Evolutionary conservation across 2,329 filamentous ascomycete genomes (phyloP).

Genomic region (Penicillium sp.): DNA sequence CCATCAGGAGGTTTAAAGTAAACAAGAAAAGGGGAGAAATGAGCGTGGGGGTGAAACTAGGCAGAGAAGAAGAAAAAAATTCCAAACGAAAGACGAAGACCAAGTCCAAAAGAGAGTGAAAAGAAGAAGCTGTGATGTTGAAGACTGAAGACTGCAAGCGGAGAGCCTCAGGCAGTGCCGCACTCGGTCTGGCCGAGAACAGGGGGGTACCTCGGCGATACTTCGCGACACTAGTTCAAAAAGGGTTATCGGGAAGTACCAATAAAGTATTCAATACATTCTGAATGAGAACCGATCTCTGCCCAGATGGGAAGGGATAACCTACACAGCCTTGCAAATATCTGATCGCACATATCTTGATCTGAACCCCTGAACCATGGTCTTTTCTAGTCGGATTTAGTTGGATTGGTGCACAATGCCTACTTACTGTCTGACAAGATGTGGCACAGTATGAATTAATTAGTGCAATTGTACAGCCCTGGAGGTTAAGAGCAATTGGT

Average conservation of each 20-base stretch:
- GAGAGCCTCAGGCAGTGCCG: constrained; percentile 22
- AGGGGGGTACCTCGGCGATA: constrained; percentile 9
- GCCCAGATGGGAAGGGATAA: constrained; percentile 6
- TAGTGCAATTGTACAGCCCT: neutral
- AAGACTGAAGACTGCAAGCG: constrained; percentile 9
- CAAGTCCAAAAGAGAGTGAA: neutral
- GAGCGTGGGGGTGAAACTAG: constrained; percentile 8
- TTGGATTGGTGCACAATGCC: constrained; percentile 13
- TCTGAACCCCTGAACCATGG: constrained; percentile 2
- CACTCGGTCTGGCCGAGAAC: constrained; percentile 24
- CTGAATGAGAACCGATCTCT: neutral
- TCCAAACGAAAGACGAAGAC: constrained; percentile 16
- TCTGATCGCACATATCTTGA: neutral
- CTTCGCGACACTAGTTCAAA: neutral
- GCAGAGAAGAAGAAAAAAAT: constrained; percentile 11
- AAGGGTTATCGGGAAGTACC: neutral
- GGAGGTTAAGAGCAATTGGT: neutral
- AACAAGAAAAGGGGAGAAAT: constrained; percentile 13
- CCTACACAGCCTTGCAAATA: constrained; percentile 5
- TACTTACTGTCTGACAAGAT: neutral
- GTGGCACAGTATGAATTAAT: neutral
- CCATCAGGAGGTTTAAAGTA: neutral
- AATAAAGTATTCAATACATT: neutral
- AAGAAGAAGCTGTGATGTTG: constrained; percentile 10
- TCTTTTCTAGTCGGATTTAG: constrained; percentile 1